Conservation (phyloP, 495 filamentous ascomycete species). For the Geopyxis carbonaria region DNA sequence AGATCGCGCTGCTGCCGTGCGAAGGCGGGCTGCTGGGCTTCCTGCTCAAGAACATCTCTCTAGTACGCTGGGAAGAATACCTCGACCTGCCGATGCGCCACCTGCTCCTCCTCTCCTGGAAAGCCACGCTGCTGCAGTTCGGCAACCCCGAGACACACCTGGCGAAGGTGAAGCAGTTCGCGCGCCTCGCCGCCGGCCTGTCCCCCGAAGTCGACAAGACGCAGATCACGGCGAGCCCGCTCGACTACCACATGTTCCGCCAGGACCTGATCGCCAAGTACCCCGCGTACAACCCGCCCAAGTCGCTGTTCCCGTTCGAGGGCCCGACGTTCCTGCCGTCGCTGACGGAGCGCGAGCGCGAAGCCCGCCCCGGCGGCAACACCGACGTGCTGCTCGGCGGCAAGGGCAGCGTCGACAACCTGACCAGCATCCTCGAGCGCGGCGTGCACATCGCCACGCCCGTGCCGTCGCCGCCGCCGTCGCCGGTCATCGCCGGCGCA, state of each 20-base stretch:
- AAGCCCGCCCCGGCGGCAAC: slow-evolving; percentile 13
- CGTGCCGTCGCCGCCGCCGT: slow-evolving; percentile 90
- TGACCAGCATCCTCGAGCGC: slow-evolving; percentile 76
- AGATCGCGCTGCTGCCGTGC: slow-evolving; percentile 33
- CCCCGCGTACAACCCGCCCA: slow-evolving; percentile 83
- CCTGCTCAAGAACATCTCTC: slow-evolving; percentile 55
- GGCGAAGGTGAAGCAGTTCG: slow-evolving; percentile 52
- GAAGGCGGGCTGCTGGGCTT: slow-evolving; percentile 44
- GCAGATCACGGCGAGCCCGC: slow-evolving; percentile 74
- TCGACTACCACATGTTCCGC: slow-evolving; percentile 91
- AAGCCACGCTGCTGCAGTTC: slow-evolving; percentile 68
- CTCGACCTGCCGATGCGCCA: slow-evolving; percentile 22
- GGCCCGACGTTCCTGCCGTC: slow-evolving; percentile 81
- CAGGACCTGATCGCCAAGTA: slow-evolving; percentile 99
- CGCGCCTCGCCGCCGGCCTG: slow-evolving; percentile 31
- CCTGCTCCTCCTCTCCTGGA: slow-evolving; percentile 76
- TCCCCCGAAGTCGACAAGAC: slow-evolving; percentile 29
- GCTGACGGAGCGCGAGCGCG: slow-evolving; percentile 28
- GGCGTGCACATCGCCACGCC: slow-evolving; percentile 96
- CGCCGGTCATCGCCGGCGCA: slow-evolving; percentile 67
- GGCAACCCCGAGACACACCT: slow-evolving; percentile 52
- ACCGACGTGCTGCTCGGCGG: slow-evolving; percentile 18
- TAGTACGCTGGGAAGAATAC: slow-evolving; percentile 72
- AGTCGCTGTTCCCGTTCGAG: slow-evolving; percentile 66
- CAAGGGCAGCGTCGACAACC: slow-evolving; percentile 15